A percentile compares a stretch with the other conserved stretches of the same genome.
Conservation (phyloP, 2,329 filamentous ascomycete species). For the Aphanoascus verrucosus region DNA sequence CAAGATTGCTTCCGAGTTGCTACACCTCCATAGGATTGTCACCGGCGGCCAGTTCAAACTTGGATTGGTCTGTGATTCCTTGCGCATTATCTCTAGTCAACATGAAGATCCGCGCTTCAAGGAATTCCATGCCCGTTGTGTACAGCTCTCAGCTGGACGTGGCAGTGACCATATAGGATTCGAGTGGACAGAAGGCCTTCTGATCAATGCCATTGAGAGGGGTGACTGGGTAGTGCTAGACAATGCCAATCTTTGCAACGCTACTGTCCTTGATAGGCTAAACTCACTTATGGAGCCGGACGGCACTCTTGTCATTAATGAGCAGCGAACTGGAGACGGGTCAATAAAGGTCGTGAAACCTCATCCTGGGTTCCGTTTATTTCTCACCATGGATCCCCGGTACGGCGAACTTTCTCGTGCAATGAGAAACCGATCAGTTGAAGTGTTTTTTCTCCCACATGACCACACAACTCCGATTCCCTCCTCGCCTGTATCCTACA, state of each 20-base stretch:
- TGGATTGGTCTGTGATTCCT: constrained; percentile 24
- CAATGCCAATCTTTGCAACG: constrained; percentile 93
- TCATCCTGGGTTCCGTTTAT: constrained; percentile 80
- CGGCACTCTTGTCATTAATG: constrained; percentile 80
- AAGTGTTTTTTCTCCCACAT: constrained; percentile 61
- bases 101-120: constrained; percentile 40
- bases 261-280: constrained; percentile 83
- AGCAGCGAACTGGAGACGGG: constrained; percentile 75
- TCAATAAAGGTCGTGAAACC: constrained; percentile 69
- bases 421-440: constrained; percentile 90
- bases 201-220: constrained; percentile 73
- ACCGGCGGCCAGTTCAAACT: constrained; percentile 23
- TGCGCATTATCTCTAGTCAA: constrained; percentile 31
- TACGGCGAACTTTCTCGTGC: constrained; percentile 90
- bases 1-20: constrained; percentile 19
- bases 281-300: constrained; percentile 91
- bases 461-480: constrained; percentile 16
- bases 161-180: constrained; percentile 64
- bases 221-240: constrained; percentile 92
- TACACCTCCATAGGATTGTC: constrained; percentile 27
- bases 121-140: constrained; percentile 40
- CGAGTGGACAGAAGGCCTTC: constrained; percentile 89
- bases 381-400: constrained; percentile 82
- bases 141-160: constrained; percentile 43
- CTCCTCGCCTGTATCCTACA: constrained; percentile 24